phyloP scores from a whole-genome alignment of 768 basidiomycete genomes.

The Tremella mesenterica region DNA sequence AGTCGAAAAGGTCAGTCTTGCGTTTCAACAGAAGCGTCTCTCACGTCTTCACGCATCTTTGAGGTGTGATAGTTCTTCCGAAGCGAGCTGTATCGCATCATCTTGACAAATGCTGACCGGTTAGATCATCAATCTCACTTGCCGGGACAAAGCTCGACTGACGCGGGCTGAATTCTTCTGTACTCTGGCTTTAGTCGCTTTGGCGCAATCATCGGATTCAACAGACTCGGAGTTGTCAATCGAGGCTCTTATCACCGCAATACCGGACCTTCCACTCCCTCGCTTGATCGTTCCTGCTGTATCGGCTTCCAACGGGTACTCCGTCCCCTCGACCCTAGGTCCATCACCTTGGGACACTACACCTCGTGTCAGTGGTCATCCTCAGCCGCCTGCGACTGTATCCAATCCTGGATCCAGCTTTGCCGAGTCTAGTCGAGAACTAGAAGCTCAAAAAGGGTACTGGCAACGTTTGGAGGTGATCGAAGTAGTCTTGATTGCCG shows the following conservation, averaged over 20 bases:
- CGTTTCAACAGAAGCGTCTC: background rate
- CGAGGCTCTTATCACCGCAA: constrained; percentile 19
- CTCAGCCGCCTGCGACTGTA: background rate
- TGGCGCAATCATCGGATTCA: constrained; percentile 57
- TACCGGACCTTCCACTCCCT: constrained; percentile 26
- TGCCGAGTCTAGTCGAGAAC: constrained; percentile 9
- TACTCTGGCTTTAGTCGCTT: constrained; percentile 73
- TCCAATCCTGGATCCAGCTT: constrained; percentile 10
- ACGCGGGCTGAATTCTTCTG: constrained; percentile 88
- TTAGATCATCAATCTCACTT: constrained; percentile 71
- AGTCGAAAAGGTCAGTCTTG: constrained; percentile 59
- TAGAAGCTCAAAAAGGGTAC: constrained; percentile 55
- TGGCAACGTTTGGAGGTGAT: constrained; percentile 75
- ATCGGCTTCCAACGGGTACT: background rate
- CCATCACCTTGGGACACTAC: constrained; percentile 27
- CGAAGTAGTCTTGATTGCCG: constrained; percentile 58
- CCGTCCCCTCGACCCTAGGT: background rate
- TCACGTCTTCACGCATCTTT: background rate
- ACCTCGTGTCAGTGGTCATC: constrained; percentile 10
- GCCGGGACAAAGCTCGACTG: constrained; percentile 47
- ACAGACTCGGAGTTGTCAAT: constrained; percentile 19
- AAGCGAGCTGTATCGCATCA: too few species aligned
- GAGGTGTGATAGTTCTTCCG: background rate
- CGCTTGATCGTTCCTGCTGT: constrained; percentile 3
- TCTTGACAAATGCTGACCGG: background rate